Evolutionary conservation across 2,329 filamentous ascomycete genomes (phyloP).

Genomic region (Fusarium xylarioides): DNA sequence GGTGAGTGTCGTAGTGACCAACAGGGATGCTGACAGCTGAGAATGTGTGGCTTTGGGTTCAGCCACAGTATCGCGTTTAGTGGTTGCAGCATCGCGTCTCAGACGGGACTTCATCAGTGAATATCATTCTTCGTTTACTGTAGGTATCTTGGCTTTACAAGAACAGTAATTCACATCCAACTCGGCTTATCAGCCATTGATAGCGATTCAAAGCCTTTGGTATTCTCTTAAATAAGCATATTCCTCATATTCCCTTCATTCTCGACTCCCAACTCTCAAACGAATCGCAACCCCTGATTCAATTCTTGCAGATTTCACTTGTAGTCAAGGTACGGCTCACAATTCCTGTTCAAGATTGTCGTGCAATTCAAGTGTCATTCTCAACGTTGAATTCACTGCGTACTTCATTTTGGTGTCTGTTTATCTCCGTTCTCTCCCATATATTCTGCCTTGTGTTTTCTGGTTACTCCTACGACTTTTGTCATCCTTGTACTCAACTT

Average conservation of each 20-base stretch:
- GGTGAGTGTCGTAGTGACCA: constrained; percentile 24
- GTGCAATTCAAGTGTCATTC: not conserved
- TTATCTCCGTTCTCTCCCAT: not conserved
- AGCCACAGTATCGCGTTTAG: constrained; percentile 44
- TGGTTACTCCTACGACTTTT: not conserved
- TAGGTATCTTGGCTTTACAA: constrained; percentile 7
- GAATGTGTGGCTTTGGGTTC: constrained; percentile 38
- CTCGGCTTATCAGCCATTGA: not conserved
- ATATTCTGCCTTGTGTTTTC: not conserved
- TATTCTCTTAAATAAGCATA: not conserved
- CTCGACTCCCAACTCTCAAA: not conserved
- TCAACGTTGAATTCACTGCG: not conserved
- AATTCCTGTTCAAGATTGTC: not conserved
- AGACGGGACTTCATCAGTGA: not conserved
- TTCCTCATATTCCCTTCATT: too few relatives aligned
- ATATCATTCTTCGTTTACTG: not conserved
- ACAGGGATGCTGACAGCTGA: constrained; percentile 21
- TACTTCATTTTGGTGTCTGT: not conserved
- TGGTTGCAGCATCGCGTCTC: constrained; percentile 41
- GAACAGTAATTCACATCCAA: not conserved
- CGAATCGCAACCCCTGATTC: not conserved
- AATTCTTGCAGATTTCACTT: not conserved
- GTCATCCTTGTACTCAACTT: not conserved
- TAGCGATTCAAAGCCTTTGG: not conserved
- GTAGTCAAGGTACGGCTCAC: constrained; percentile 13